Conservation (phyloP, 306 rosid species). For the Carpinus viminea region DNA sequence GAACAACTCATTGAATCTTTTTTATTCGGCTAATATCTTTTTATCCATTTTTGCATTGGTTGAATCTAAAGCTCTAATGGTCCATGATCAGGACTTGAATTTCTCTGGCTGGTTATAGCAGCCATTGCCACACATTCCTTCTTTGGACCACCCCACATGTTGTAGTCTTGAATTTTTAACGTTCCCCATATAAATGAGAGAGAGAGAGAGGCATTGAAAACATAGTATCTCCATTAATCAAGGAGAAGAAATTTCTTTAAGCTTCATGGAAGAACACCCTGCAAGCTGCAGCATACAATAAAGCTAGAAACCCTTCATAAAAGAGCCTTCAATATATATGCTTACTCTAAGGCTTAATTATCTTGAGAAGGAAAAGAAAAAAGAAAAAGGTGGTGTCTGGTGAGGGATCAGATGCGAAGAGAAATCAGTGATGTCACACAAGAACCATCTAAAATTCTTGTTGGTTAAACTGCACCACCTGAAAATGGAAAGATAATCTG, state of each 20-base stretch:
- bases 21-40: slow-evolving; percentile 11
- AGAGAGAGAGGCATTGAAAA: slow-evolving; percentile 6
- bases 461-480: slow-evolving; percentile 49
- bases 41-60: slow-evolving; percentile 1
- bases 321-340: slow-evolving; percentile 37
- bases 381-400: slow-evolving; percentile 23
- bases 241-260: slow-evolving; percentile 39
- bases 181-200: slow-evolving; percentile 34
- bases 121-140: slow-evolving; percentile 24
- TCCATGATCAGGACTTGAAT: slow-evolving; percentile 32
- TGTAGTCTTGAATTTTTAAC: slow-evolving; percentile 29
- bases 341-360: slow-evolving; percentile 36
- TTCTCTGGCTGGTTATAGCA: slow-evolving; percentile 23
- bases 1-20: slow-evolving; percentile 32
- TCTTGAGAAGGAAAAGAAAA: slow-evolving; percentile 23
- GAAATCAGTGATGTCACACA: slow-evolving; percentile 8
- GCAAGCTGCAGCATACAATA: slow-evolving; percentile 33
- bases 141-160: slow-evolving; percentile 37
- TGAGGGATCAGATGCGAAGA: slow-evolving; percentile 28
- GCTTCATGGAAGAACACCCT: slow-evolving; percentile 30
- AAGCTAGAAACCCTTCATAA: slow-evolving; percentile 33
- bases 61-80: slow-evolving; percentile 30
- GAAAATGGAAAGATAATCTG: slow-evolving; percentile 31
- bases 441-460: slow-evolving; percentile 27
- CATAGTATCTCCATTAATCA: slow-evolving; percentile 21